Evolutionary conservation across 441 rosid genomes (phyloP), one percentile per base, ranked within the genome.

Genomic region (Gossypium aridum): DNA sequence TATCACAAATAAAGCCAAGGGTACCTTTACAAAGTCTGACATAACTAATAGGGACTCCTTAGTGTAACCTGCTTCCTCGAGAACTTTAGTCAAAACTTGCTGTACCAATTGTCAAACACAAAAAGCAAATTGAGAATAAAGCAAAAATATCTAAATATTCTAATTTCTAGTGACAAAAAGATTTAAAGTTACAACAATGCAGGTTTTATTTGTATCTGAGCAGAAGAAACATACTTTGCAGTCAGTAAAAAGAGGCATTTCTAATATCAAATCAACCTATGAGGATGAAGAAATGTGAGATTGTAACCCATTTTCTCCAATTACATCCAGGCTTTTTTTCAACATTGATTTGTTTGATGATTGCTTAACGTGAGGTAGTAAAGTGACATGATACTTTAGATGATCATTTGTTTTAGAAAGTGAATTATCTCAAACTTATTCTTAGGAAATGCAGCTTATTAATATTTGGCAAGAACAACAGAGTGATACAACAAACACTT

Each of bases 21-120:
- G 14, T 71, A 83, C 88, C 88, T 83, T 83, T 25, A 77, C 45
- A 64, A 85, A 85, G 70, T 85, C 88, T 10, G 81, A 60, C 63
- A 81, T 68, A 16, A 54, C 71, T 74, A 83, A 22, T 26, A 59
- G 43, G 34, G 83, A 85, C 20, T 79, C 82, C 75, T 77, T 79
- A 7, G 77, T 64, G 78, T 81, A 83, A 74, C 88, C 85, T 55
- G 85, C 85, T 72, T 83, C 88, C 72, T 81, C 81, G 1, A 85
- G 80, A 64, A 85, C 80, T 19, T 71, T 80, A 4, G 70, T 77
- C 63, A 85, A 75, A 47, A 83, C 88, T 83, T 81, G 83, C 88
- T 83, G 80, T 51, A 51, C 22, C 65, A 75, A 80, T 76, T 37
- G 62, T 20, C 64, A 75, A 80, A 78, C 54, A 77, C 19, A 26